Evolutionary conservation across 768 basidiomycete species (phyloP), one percentile per base, ranked within the genome.

Genomic region (Ramaria sp.): DNA sequence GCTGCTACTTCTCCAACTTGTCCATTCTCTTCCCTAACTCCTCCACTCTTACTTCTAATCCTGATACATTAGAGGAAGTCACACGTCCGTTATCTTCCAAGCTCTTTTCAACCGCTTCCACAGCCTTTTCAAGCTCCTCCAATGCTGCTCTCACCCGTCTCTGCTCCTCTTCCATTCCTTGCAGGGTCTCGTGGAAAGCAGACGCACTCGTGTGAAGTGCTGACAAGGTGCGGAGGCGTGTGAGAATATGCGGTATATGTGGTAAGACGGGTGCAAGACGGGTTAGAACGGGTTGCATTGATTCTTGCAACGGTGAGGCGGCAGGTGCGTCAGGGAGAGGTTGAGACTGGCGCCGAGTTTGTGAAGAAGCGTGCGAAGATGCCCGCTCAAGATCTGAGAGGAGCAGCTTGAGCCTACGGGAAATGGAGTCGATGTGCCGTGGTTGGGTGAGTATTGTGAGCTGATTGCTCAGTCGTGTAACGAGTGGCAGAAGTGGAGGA

Each of bases 391-490:
- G 78, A 67, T 99, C 96, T 0, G 92, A 85, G 13, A 95, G 75
- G 16, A 98, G 78, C 7, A 97, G 72, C 63, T 98, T 99, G 57
- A 98, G 78, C 4, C 95, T 83, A 4, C 95, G 81, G 1, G 94
- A 94, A 58, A 97, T 87, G 10, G 91, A 88, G 67, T 99, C 96
- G 48, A 98, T 83, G 64, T 98, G 93, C 15, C 94, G 82, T 0
- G 96, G 95, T 70, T 97, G 93, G 0, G 95, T 89, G 44, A 99
- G 81, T 15, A 97, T 74, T 6, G 83, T 79, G 22, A 98, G 72
- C 65, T 96, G 92, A 20, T 81, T 80, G 63, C 89, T 91, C 42
- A 97, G 79, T 42, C 88, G 81, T 16, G 79, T 78, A 51, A 97
- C 75, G 48, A 88, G 78, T 0, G 89, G 84, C 3, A 96, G 71